These are phyloP conservation scores for Alternaria angustiovoidea DNA, from an alignment of 2,329 filamentous ascomycete species.

Conservation along the genomic window DNA sequence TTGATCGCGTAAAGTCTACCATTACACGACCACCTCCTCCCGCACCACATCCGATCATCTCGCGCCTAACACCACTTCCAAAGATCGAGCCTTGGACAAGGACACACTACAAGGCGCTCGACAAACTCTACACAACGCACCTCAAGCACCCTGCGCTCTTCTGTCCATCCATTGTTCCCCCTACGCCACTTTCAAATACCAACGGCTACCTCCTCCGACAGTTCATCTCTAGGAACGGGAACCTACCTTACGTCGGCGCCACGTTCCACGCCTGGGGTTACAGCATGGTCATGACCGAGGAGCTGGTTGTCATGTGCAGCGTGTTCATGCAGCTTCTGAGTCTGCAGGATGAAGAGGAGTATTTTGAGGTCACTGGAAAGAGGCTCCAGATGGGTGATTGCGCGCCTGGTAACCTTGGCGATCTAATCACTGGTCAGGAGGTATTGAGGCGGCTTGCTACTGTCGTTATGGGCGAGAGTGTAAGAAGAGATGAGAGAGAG, in stretches of 20 bases:
- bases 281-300: constrained; percentile 40
- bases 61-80: constrained; percentile 40
- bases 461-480: constrained; percentile 44
- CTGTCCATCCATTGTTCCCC: constrained; percentile 30
- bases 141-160: constrained; percentile 45
- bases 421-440: constrained; percentile 32
- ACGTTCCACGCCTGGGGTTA: constrained; percentile 48
- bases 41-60: constrained; percentile 38
- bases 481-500: constrained; percentile 46
- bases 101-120: constrained; percentile 51
- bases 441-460: constrained; percentile 45
- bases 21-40: constrained; percentile 12
- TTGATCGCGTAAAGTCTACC: constrained; percentile 2
- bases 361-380: constrained; percentile 33
- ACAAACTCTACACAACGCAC: constrained; percentile 45
- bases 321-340: constrained; percentile 46
- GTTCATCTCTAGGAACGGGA: constrained; percentile 30
- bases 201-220: constrained; percentile 41
- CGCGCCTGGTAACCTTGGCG: constrained; percentile 30
- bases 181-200: constrained; percentile 31
- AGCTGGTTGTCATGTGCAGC: constrained; percentile 44
- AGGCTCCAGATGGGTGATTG: constrained; percentile 43
- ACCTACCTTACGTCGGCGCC: constrained; percentile 39
- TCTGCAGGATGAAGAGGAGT: constrained; percentile 36
- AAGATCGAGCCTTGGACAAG: constrained; percentile 51